phyloP scores from a whole-genome alignment of 2,329 filamentous ascomycete species.

The Trichoderma breve region DNA sequence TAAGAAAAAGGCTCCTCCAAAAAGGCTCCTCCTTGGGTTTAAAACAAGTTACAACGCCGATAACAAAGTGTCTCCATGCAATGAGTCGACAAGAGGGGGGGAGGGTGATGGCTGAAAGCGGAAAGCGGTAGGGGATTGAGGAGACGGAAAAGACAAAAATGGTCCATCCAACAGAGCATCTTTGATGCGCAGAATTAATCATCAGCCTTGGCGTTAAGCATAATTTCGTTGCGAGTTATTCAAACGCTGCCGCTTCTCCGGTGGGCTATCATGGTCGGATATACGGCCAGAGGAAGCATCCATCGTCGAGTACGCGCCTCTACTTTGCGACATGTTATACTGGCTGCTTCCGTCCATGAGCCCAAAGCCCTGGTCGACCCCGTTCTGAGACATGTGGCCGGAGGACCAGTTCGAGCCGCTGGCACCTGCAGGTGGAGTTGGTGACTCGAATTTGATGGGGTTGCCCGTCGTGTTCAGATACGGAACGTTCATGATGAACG shows the following conservation, averaged over 20 bases:
- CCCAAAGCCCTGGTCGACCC: slow-evolving; percentile 47
- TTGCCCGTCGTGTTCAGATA: slow-evolving; percentile 37
- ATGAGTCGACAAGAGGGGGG: background rate
- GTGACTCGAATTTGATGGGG: slow-evolving; percentile 52
- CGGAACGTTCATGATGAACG: slow-evolving; percentile 35
- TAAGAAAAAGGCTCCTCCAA: slow-evolving; percentile 9
- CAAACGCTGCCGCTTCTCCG: slow-evolving; percentile 54
- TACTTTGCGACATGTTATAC: slow-evolving; percentile 29
- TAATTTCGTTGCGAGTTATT: slow-evolving; percentile 45
- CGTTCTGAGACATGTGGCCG: slow-evolving; percentile 47
- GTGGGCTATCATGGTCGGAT: slow-evolving; percentile 43
- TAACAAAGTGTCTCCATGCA: slow-evolving; percentile 9
- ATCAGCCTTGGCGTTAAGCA: slow-evolving; percentile 30
- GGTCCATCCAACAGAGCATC: background rate
- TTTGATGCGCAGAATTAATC: background rate
- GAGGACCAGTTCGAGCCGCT: slow-evolving; percentile 52
- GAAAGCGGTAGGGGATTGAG: background rate
- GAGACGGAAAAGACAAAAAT: background rate
- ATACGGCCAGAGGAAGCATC: slow-evolving; percentile 34
- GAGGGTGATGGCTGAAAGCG: background rate
- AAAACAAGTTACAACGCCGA: slow-evolving; percentile 18
- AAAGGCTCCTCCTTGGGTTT: slow-evolving; percentile 16
- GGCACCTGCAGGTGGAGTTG: slow-evolving; percentile 52
- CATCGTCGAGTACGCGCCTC: slow-evolving; percentile 24
- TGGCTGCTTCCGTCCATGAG: slow-evolving; percentile 43